phyloP scores from a whole-genome alignment of 2,329 filamentous ascomycete species.

The Fusarium miscanthi region DNA sequence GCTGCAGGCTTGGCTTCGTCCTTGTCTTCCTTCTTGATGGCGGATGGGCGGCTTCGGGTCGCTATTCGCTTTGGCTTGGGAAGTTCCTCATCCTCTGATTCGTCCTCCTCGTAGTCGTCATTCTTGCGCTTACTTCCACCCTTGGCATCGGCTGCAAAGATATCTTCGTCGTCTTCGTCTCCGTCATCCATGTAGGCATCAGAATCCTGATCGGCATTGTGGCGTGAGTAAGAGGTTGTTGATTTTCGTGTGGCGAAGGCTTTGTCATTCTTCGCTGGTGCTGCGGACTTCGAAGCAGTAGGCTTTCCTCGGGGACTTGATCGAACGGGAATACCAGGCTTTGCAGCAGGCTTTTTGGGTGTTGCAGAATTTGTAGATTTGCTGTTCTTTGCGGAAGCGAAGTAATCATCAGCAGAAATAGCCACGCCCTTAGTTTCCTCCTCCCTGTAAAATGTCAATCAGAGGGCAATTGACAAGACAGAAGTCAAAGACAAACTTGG shows the following conservation, averaged over 20 bases:
- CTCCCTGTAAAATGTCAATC: slow-evolving; percentile 46
- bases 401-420: slow-evolving; percentile 69
- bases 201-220: slow-evolving; percentile 61
- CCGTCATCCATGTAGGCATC: slow-evolving; percentile 74
- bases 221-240: slow-evolving; percentile 55
- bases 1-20: slow-evolving; percentile 48
- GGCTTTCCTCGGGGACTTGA: slow-evolving; percentile 64
- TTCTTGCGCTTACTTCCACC: slow-evolving; percentile 73
- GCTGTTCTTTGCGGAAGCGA: slow-evolving; percentile 59
- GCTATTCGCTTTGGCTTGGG: slow-evolving; percentile 70
- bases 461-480: neutral
- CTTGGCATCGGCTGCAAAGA: slow-evolving; percentile 80
- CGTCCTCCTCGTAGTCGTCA: slow-evolving; percentile 80
- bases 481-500: slow-evolving; percentile 53
- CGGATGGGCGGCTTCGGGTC: slow-evolving; percentile 52
- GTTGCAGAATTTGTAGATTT: slow-evolving; percentile 54
- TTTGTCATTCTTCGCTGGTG: slow-evolving; percentile 46
- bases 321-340: slow-evolving; percentile 60
- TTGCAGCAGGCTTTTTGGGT: slow-evolving; percentile 55
- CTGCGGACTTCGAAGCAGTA: slow-evolving; percentile 46
- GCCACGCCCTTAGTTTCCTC: slow-evolving; percentile 60
- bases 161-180: slow-evolving; percentile 79
- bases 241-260: slow-evolving; percentile 55
- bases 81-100: slow-evolving; percentile 75
- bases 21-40: slow-evolving; percentile 33